A percentile compares a stretch with the other conserved stretches of the same genome.
phyloP scores from a whole-genome alignment of 2,329 filamentous ascomycete species.

The Hypoxylon sp. region DNA sequence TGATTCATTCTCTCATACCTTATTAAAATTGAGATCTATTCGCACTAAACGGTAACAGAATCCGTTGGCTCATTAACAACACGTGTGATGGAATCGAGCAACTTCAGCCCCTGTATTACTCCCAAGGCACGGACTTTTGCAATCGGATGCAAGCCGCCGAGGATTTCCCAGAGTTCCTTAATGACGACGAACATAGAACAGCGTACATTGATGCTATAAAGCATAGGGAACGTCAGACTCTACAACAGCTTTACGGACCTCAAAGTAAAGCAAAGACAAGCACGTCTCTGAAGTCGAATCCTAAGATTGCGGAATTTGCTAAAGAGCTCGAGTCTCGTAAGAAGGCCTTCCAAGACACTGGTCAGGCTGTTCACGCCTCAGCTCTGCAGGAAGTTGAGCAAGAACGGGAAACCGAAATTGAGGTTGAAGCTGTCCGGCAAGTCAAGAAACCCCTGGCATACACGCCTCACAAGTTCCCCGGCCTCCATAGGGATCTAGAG shows the following conservation, averaged over 20 bases:
- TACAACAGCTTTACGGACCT: constrained; percentile 70
- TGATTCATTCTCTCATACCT: not conserved
- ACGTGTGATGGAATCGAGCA: constrained; percentile 74
- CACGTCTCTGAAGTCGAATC: constrained; percentile 46
- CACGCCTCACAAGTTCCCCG: constrained; percentile 59
- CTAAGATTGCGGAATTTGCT: constrained; percentile 48
- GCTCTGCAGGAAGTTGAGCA: constrained; percentile 73
- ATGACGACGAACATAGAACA: constrained; percentile 53
- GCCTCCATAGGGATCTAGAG: constrained; percentile 63
- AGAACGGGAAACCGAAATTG: constrained; percentile 71
- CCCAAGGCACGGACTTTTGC: constrained; percentile 74
- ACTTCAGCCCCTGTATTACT: constrained; percentile 69
- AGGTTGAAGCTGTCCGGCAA: constrained; percentile 71
- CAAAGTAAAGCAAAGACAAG: constrained; percentile 37
- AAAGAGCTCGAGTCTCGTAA: constrained; percentile 55
- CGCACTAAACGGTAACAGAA: constrained; percentile 34
- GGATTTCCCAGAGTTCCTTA: constrained; percentile 60
- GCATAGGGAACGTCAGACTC: constrained; percentile 68
- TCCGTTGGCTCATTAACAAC: constrained; percentile 74
- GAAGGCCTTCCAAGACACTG: constrained; percentile 54
- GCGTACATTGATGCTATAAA: constrained; percentile 62
- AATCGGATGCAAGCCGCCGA: constrained; percentile 65
- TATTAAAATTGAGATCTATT: not conserved
- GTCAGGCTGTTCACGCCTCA: constrained; percentile 62
- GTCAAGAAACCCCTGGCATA: constrained; percentile 63